Evolutionary conservation across 1,284 basidiomycete genomes (phyloP), one percentile per base, ranked within the genome.

Genomic region (Cutaneotrichosporon spelunceum): DNA sequence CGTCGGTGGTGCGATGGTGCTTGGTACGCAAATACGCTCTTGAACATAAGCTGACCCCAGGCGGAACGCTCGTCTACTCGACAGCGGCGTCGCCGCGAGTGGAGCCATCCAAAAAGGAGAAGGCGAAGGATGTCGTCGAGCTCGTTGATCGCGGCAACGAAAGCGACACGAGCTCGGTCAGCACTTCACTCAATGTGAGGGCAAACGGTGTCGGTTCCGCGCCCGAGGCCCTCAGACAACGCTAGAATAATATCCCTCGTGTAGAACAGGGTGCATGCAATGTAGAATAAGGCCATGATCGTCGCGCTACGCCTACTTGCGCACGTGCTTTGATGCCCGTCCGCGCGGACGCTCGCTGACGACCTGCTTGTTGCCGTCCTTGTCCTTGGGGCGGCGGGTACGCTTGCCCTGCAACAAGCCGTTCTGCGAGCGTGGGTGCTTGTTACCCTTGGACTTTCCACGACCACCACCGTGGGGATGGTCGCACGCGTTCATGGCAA

Each of bases 401-500:
- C 95, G 85, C 66, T 88, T 89, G 70, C 93, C 93, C 82, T 95
- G 93, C 66, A 90, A 84, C 86, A 91, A 90, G 64, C 94, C 94
- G 85, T 89, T 94, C 60, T 90, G 87, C 26, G 91, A 92, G 23
- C 90, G 86, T 5, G 93, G 91, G 76, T 93, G 88, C 76, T 91
- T 92, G 85, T 95, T 90, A 67, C 91, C 91, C 84, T 98, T 98
- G 63, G 89, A 91, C 81, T 96, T 97, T 74, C 95, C 95, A 81
- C 95, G 89, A 77, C 95, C 94, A 71, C 95, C 95, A 81, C 95
- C 95, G 79, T 84, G 93, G 66, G 95, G 94, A 80, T 99, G 95
- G 79, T 98, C 95, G 64, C 84, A 93, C 84, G 92, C 88, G 80
- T 99, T 99, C 95, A 97, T 98, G 27, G 95, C 95, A 66, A 97